Evolutionary conservation across 305 asterid genomes (phyloP).

Genomic region (Galium porrigens): DNA sequence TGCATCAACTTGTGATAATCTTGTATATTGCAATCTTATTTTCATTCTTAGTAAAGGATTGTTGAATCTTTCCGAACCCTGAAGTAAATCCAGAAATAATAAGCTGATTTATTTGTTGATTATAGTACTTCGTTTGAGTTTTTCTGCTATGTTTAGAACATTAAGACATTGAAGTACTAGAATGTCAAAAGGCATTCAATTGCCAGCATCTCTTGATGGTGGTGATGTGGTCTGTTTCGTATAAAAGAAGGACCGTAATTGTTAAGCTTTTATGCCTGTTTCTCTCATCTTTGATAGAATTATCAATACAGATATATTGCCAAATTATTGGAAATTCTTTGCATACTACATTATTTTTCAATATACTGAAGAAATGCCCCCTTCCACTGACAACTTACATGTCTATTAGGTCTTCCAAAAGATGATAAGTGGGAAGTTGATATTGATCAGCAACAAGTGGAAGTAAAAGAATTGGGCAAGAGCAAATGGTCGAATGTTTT

Average conservation of each 20-base stretch:
- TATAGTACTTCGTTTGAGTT: neutral
- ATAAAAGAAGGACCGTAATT: neutral
- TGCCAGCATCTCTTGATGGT: neutral
- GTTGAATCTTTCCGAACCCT: neutral
- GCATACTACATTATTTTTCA: neutral
- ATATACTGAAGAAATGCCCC: neutral
- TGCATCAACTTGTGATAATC: neutral
- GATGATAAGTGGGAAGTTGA: slow-evolving; percentile 31
- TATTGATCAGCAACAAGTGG: slow-evolving; percentile 34
- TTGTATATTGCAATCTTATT: neutral
- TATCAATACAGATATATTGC: neutral
- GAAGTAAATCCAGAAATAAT: neutral
- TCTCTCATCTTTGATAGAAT: neutral
- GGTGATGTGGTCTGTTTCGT: neutral
- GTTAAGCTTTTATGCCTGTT: neutral
- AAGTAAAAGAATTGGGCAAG: slow-evolving; percentile 62
- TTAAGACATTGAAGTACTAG: neutral
- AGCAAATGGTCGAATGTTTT: slow-evolving; percentile 87
- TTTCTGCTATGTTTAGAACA: neutral
- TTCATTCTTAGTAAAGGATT: neutral
- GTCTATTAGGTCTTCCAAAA: slow-evolving; percentile 25
- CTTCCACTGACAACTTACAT: neutral
- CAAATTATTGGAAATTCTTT: neutral
- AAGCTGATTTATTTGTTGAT: neutral
- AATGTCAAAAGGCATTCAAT: neutral